Evolutionary conservation across 2,329 filamentous ascomycete genomes (phyloP), one percentile per base, ranked within the genome.

Genomic region (Helicocarpus griseus): DNA sequence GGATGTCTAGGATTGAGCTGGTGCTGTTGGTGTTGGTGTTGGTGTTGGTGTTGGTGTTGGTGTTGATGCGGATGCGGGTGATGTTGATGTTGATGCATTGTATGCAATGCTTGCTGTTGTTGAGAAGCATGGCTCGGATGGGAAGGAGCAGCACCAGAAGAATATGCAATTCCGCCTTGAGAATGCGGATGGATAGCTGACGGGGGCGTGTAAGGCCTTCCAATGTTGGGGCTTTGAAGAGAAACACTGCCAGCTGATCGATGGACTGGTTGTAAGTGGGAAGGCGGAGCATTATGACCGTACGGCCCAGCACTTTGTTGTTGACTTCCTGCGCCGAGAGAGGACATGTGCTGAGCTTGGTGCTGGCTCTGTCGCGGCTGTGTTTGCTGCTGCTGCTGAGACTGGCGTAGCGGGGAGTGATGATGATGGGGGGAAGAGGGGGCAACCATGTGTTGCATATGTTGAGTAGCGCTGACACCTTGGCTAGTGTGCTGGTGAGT

Each of bases 181-280:
- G 61, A 59, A 45, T 59, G 61, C 13, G 63, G 63, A 40, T 65
- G 61, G 43, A 70, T 40, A 17, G 60, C 58, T 5, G 66, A 57
- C 1, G 68, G 68, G n/a, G 69, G 69, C 2, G 68, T 71, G 50
- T 67, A 72, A 7, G 69, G 66, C 35, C 69, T 63, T 13, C 61
- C 64, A 22, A 69, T 59, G 13, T 55, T 38, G 22, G 54, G 28
- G 28, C 33, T 46, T 17, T 45, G 45, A 35, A 35, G 35, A 24
- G 31, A 50, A 31, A 19, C 31, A 45, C 64, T 61, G 24, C 26
- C 26, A 31, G 64, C 57, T 24, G 51, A 51, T 45, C 62, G 62
- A 13, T 54, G 57, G 11, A 47, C 19, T 14, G 28, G 44, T 41
- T 43, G 48, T 26, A 46, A 22, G 7, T 56, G 54, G 36, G 64